Conservation (phyloP, 345 rosid species). For the Adansonia digitata region DNA sequence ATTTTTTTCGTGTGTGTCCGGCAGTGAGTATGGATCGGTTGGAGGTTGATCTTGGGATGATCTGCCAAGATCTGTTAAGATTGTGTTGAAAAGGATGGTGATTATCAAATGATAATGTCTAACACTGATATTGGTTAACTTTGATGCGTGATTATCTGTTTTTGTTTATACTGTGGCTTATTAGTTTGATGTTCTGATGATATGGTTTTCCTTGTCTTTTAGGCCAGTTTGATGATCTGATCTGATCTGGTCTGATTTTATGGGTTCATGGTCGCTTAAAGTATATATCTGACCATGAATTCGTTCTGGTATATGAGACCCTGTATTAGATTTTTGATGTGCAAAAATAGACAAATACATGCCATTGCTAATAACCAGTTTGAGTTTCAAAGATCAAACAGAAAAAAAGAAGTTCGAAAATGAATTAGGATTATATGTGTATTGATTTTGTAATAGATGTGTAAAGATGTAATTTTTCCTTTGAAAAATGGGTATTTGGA, state of each 20-base stretch:
- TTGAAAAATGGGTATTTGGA: background rate
- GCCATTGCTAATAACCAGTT: background rate
- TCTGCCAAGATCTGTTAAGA: slow-evolving; percentile 2
- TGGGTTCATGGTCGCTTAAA: background rate
- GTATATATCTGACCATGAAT: background rate
- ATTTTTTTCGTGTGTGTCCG: background rate
- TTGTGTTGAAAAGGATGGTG: background rate
- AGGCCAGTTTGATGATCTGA: background rate
- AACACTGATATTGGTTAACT: background rate
- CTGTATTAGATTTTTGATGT: background rate
- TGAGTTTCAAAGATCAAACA: background rate
- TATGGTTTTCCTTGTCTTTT: background rate
- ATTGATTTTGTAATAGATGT: background rate
- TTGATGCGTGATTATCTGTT: background rate
- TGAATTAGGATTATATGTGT: background rate
- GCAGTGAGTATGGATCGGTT: background rate
- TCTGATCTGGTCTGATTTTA: background rate
- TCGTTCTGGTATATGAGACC: background rate
- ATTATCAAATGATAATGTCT: background rate
- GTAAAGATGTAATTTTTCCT: background rate
- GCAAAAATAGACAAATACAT: background rate
- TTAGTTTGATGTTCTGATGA: background rate
- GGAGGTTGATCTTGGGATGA: background rate
- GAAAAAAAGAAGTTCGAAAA: background rate
- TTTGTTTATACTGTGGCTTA: background rate